Evolutionary conservation across 2,329 filamentous ascomycete species (phyloP).

Genomic region (Verticillium nubilum): DNA sequence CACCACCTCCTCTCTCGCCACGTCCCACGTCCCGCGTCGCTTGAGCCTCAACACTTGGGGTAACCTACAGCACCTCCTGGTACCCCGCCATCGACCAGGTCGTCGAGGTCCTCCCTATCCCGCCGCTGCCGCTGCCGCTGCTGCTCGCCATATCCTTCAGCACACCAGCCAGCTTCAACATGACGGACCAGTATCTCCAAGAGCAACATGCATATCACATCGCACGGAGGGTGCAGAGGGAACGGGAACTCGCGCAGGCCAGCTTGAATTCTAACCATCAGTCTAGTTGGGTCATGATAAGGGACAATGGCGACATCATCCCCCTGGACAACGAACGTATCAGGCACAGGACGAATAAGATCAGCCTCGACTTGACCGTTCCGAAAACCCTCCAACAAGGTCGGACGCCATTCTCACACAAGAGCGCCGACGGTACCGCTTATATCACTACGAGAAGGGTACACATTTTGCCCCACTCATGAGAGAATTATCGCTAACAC

Average conservation of each 20-base stretch:
- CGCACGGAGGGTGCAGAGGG: slow-evolving; percentile 28
- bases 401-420: slow-evolving; percentile 59
- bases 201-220: slow-evolving; percentile 38
- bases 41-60: background rate
- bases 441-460: slow-evolving; percentile 85
- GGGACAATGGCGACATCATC: slow-evolving; percentile 67
- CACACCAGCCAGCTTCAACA: slow-evolving; percentile 24
- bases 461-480: slow-evolving; percentile 24
- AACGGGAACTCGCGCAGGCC: slow-evolving; percentile 15
- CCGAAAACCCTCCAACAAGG: slow-evolving; percentile 58
- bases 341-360: slow-evolving; percentile 74
- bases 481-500: slow-evolving; percentile 1
- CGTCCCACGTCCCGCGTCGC: slow-evolving; percentile 3
- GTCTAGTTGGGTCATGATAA: slow-evolving; percentile 85
- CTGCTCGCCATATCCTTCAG: no score
- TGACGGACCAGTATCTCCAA: slow-evolving; percentile 32
- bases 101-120: background rate
- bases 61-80: slow-evolving; percentile 8
- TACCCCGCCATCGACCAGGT: slow-evolving; percentile 7
- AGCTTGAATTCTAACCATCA: slow-evolving; percentile 47
- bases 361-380: slow-evolving; percentile 69
- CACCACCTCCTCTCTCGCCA: slow-evolving; percentile 1
- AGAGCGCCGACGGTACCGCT: slow-evolving; percentile 68
- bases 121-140: slow-evolving; percentile 4
- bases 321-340: slow-evolving; percentile 79